Percentiles rank a stretch among this genome's conserved stretches.
Conservation (phyloP, 1,284 basidiomycete species). For the Ustilago lituana region DNA sequence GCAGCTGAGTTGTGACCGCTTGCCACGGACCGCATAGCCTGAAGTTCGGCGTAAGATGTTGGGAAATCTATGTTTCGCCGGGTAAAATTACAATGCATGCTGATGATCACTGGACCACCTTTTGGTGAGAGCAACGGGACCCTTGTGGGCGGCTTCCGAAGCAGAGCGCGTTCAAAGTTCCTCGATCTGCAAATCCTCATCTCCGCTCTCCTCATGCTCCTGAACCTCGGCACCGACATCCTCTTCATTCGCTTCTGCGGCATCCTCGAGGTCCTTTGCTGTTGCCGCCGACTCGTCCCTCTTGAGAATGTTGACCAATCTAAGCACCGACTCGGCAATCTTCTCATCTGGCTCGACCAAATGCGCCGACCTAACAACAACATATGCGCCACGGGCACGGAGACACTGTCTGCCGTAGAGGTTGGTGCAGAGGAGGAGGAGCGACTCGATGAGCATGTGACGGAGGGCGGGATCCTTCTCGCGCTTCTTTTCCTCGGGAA, state of each 20-base stretch:
- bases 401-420: conserved; percentile 85
- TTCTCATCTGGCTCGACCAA: conserved; percentile 81
- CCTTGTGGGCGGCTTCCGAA: not conserved
- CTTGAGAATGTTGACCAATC: conserved; percentile 65
- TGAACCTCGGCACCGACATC: conserved; percentile 44
- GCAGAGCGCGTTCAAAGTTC: conserved; percentile 43
- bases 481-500: conserved; percentile 83
- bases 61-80: not conserved
- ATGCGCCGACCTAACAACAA: conserved; percentile 83
- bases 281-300: conserved; percentile 61
- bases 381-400: conserved; percentile 84
- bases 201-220: conserved; percentile 43
- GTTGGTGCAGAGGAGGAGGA: conserved; percentile 87
- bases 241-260: conserved; percentile 39
- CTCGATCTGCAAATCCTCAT: conserved; percentile 62
- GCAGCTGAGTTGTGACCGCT: too few species aligned
- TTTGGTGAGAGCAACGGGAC: not conserved
- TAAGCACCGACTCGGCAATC: conserved; percentile 63
- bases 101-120: not conserved
- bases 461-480: conserved; percentile 84
- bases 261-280: conserved; percentile 48
- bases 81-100: conserved; percentile 28
- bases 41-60: too few species aligned
- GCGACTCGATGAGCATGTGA: conserved; percentile 84
- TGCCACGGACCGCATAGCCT: not conserved